Percentiles rank a stretch among this genome's conserved stretches.
Conservation (phyloP, 208 protist species). For the Leishmania arabica region DNA sequence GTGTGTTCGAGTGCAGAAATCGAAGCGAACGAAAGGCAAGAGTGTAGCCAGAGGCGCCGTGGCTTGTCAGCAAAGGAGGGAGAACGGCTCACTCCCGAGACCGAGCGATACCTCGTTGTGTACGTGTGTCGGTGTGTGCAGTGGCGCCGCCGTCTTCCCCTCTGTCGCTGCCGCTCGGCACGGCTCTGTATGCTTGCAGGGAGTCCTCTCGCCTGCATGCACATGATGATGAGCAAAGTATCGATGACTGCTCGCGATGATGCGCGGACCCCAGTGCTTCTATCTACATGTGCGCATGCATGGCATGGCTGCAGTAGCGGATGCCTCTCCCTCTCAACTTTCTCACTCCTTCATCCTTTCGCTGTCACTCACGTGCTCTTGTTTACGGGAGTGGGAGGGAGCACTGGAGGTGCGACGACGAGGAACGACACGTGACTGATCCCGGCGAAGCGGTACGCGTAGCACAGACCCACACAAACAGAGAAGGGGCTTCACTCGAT, state of each 20-base stretch:
- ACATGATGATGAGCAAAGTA: neutral
- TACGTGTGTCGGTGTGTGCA: neutral
- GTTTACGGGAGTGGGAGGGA: neutral
- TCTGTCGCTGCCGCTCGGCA: neutral
- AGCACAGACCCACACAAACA: neutral
- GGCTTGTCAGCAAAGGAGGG: neutral
- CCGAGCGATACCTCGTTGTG: neutral
- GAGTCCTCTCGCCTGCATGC: neutral
- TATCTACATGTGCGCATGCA: neutral
- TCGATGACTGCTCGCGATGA: neutral
- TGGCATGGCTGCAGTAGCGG: neutral
- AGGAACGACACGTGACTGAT: neutral
- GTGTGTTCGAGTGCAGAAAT: neutral
- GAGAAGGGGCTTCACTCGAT: neutral
- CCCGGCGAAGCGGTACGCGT: neutral
- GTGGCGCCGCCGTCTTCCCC: neutral
- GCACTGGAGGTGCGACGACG: neutral
- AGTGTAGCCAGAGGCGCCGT: neutral
- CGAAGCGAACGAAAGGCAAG: neutral
- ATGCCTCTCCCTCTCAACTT: neutral
- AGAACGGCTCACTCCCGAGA: neutral
- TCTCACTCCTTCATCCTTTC: slow-evolving; percentile 5
- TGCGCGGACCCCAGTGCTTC: neutral
- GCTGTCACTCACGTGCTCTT: neutral
- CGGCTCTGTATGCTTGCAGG: neutral